Conservation (phyloP, 192 early-diverging fungal species). For the Fimicolochytrium jonesii region DNA sequence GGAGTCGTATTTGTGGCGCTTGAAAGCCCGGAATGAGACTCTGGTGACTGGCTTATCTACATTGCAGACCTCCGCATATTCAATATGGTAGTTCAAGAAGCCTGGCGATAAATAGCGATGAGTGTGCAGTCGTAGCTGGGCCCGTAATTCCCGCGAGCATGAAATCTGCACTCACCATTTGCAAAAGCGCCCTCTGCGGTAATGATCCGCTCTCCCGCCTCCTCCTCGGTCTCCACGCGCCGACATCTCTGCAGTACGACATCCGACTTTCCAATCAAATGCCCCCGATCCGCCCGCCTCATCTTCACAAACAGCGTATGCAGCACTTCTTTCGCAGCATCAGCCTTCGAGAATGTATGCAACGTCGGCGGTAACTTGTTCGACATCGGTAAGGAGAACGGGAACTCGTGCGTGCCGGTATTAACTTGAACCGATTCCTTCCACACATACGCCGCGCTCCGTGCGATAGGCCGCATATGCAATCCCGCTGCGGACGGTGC, state of each 20-base stretch:
- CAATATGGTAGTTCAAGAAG: background rate
- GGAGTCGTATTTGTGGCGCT: background rate
- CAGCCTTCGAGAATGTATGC: constrained; percentile 2
- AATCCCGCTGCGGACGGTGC: constrained; percentile 18
- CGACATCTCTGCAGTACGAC: constrained; percentile 9
- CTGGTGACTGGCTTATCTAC: background rate
- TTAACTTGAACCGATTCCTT: constrained; percentile 12
- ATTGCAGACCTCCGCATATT: constrained; percentile 8
- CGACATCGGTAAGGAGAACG: constrained; percentile 12
- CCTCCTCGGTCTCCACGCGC: background rate
- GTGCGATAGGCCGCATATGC: constrained; percentile 11
- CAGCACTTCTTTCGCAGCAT: constrained; percentile 7
- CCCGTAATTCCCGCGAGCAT: too few relatives aligned
- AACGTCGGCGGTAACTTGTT: background rate
- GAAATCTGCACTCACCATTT: constrained; percentile 15
- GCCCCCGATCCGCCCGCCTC: background rate
- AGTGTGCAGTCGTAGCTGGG: too few relatives aligned
- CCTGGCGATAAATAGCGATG: background rate
- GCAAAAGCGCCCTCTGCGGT: constrained; percentile 7
- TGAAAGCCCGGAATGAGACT: constrained; percentile 6
- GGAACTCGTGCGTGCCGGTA: constrained; percentile 10
- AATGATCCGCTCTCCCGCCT: background rate
- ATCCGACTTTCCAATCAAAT: background rate
- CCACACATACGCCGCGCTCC: constrained; percentile 17
- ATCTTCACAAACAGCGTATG: constrained; percentile 15